Evolutionary conservation across 176 grass and related monocot genomes (phyloP).

Genomic region (Oryza punctata): DNA sequence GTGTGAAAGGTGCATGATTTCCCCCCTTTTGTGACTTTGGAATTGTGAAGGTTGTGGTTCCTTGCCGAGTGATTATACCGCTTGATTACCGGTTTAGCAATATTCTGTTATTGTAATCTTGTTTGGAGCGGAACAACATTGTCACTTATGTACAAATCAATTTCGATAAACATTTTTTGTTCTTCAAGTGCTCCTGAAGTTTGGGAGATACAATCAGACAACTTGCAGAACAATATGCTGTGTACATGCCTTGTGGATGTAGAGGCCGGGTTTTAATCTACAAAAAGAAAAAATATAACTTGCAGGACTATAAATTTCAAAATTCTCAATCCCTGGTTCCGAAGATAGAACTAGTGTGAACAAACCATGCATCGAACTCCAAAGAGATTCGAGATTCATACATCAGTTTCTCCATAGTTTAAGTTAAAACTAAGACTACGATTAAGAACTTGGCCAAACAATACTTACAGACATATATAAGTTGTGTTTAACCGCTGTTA

Average conservation of each 20-base stretch:
- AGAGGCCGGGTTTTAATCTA: too few species aligned
- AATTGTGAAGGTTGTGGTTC: background rate
- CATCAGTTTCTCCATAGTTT: background rate
- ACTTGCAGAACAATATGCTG: background rate
- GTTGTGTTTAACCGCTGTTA: background rate
- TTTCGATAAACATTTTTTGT: background rate
- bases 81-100: background rate
- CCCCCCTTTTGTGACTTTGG: background rate
- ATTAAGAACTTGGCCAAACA: background rate
- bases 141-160: background rate
- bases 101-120: background rate
- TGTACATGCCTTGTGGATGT: too few species aligned
- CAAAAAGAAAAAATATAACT: too few species aligned
- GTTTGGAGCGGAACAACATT: background rate
- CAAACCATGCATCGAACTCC: background rate
- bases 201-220: background rate
- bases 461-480: background rate
- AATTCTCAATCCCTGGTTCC: background rate
- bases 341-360: background rate
- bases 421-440: background rate
- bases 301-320: background rate
- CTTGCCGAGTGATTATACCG: background rate
- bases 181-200: background rate
- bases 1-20: constrained; percentile 51
- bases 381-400: background rate